Percentiles rank a stretch among this genome's conserved stretches.
These are phyloP conservation scores for Stephanodiscus minutulus DNA, from an alignment of 108 stramenopile species.

Conservation along the genomic window DNA sequence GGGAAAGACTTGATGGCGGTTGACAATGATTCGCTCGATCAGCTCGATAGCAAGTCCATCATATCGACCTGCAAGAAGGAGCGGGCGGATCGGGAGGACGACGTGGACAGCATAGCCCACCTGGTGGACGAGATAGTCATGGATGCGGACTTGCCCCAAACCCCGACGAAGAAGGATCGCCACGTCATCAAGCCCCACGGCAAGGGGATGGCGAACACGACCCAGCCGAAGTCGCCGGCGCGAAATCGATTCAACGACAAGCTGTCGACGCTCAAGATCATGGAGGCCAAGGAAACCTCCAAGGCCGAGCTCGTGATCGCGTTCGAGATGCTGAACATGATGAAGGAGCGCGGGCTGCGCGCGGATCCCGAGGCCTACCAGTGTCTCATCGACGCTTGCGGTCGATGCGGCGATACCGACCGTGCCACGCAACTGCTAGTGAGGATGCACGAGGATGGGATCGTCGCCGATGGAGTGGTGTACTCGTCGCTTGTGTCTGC, in stretches of 20 bases:
- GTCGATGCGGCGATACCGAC: constrained; percentile 83
- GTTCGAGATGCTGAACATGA: constrained; percentile 86
- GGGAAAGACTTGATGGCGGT: constrained; percentile 80
- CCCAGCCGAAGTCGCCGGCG: constrained; percentile 21
- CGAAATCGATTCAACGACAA: constrained; percentile 74
- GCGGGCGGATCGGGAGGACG: constrained; percentile 1
- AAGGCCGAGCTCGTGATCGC: constrained; percentile 74
- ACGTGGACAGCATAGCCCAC: constrained; percentile 31
- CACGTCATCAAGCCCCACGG: background rate
- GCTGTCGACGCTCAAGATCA: constrained; percentile 68
- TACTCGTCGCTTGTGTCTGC: constrained; percentile 86
- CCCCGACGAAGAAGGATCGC: constrained; percentile 24
- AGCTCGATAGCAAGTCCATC: constrained; percentile 62
- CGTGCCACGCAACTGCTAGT: constrained; percentile 73
- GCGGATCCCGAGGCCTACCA: constrained; percentile 84
- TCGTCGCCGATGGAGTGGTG: constrained; percentile 85
- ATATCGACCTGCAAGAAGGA: constrained; percentile 61
- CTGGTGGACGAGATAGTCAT: constrained; percentile 50
- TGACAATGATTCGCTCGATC: constrained; percentile 53
- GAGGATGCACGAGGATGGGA: constrained; percentile 87
- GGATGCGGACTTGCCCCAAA: constrained; percentile 36
- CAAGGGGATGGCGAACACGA: background rate
- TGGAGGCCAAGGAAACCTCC: constrained; percentile 82
- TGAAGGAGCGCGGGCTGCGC: constrained; percentile 77
- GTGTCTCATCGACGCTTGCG: constrained; percentile 84